These are phyloP conservation scores for Mariannaea elegans DNA, from an alignment of 2,329 filamentous ascomycete species.

Conservation along the genomic window DNA sequence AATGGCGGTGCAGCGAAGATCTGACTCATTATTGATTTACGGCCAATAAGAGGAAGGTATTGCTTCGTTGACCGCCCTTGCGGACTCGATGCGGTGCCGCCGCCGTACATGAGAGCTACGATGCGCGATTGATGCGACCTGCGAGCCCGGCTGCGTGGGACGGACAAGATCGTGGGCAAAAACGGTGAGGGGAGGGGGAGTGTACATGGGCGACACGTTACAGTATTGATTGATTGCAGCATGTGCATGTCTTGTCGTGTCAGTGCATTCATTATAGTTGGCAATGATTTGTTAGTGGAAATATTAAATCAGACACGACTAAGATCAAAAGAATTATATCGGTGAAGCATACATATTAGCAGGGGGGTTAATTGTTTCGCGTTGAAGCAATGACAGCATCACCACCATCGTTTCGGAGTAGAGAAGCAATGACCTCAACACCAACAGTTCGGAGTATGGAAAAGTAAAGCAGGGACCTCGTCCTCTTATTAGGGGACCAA, in stretches of 20 bases:
- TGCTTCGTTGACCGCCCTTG: constrained; percentile 18
- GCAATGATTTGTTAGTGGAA: neutral
- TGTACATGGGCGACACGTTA: constrained; percentile 10
- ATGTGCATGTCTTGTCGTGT: neutral
- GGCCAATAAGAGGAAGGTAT: neutral
- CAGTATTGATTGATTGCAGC: neutral
- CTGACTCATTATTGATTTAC: constrained; percentile 9
- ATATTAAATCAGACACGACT: neutral
- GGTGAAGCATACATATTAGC: too few relatives aligned
- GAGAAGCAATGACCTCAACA: neutral
- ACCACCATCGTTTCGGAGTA: neutral
- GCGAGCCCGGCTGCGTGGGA: constrained; percentile 18
- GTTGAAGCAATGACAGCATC: neutral
- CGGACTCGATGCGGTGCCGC: constrained; percentile 8
- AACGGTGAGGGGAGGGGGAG: constrained; percentile 9
- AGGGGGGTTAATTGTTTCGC: too few relatives aligned
- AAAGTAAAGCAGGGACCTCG: neutral
- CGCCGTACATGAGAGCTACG: neutral
- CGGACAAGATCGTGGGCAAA: constrained; percentile 20
- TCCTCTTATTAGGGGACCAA: too few relatives aligned
- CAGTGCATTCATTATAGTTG: neutral
- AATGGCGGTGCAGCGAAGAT: constrained; percentile 23
- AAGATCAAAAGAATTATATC: too few relatives aligned
- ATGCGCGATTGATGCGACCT: constrained; percentile 14
- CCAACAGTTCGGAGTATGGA: neutral